Percentiles rank a stretch among this genome's conserved stretches.
Conservation (phyloP, 306 rosid genomes). For the Vigna nakashimae region DNA sequence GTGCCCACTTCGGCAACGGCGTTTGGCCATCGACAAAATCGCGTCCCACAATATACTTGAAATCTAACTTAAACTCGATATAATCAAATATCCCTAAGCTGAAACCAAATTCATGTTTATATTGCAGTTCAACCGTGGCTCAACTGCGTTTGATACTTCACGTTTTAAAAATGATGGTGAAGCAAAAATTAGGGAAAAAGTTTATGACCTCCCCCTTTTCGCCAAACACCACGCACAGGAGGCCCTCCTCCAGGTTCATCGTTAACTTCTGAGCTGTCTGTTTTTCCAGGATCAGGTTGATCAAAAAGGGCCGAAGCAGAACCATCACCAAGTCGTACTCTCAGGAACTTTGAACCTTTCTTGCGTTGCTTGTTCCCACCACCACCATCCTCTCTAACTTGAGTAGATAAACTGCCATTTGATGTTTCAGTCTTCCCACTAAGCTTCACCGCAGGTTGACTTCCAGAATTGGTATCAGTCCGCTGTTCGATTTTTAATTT, state of each 20-base stretch:
- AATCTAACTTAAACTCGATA: conserved; percentile 43
- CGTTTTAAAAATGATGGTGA: conserved; percentile 23
- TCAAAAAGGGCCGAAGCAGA: conserved; percentile 63
- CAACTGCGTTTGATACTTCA: conserved; percentile 23
- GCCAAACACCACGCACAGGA: conserved; percentile 92
- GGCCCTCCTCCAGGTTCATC: conserved; percentile 61
- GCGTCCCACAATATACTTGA: conserved; percentile 38
- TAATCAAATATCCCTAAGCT: conserved; percentile 28
- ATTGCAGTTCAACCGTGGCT: conserved; percentile 30
- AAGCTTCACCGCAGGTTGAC: conserved; percentile 48
- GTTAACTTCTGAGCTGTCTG: conserved; percentile 45
- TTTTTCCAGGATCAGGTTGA: conserved; percentile 48
- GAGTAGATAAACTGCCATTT: conserved; percentile 52
- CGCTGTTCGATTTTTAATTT: conserved; percentile 61
- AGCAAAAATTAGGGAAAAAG: conserved; percentile 51
- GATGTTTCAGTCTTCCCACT: conserved; percentile 53
- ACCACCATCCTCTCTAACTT: conserved; percentile 61
- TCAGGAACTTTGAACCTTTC: conserved; percentile 77
- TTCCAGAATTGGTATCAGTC: conserved; percentile 47
- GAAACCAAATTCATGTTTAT: conserved; percentile 19
- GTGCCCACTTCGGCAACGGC: conserved; percentile 34
- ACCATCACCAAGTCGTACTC: conserved; percentile 87
- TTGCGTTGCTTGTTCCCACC: conserved; percentile 81
- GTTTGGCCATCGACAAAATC: conserved; percentile 14
- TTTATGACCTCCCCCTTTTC: conserved; percentile 69